Evolutionary conservation across 441 rosid species (phyloP).

Genomic region (Raphanus hybrid): DNA sequence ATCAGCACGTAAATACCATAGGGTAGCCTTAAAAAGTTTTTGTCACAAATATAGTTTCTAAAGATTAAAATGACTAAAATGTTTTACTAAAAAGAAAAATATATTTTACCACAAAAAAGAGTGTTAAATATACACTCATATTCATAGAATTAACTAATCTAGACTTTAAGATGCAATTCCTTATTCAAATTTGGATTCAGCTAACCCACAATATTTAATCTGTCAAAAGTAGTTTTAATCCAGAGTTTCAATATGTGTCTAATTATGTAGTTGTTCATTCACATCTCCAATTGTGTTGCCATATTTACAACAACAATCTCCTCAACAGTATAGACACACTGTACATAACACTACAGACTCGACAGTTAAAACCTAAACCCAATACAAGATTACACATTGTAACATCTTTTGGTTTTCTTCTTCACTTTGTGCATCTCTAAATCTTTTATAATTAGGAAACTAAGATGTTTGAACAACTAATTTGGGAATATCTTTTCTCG

Average conservation of each 20-base stretch:
- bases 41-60: too few species aligned
- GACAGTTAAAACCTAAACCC: neutral
- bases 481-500: neutral
- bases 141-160: too few species aligned
- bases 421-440: neutral
- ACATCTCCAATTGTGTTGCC: conserved; percentile 5
- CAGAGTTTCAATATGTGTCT: neutral
- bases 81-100: too few species aligned
- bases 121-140: too few species aligned
- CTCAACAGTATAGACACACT: neutral
- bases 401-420: neutral
- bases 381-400: neutral
- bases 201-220: too few species aligned
- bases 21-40: too few species aligned
- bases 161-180: too few species aligned
- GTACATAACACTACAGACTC: neutral
- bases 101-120: too few species aligned
- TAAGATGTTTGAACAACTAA: neutral
- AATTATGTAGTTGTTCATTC: neutral
- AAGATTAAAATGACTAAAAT: too few species aligned
- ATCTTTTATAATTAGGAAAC: neutral
- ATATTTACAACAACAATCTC: conserved; percentile 16
- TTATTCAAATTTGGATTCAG: too few species aligned
- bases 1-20: too few species aligned
- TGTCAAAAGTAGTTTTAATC: too few species aligned